Conservation (phyloP, 2,329 filamentous ascomycete genomes). For the Sporothrix schenckii region DNA sequence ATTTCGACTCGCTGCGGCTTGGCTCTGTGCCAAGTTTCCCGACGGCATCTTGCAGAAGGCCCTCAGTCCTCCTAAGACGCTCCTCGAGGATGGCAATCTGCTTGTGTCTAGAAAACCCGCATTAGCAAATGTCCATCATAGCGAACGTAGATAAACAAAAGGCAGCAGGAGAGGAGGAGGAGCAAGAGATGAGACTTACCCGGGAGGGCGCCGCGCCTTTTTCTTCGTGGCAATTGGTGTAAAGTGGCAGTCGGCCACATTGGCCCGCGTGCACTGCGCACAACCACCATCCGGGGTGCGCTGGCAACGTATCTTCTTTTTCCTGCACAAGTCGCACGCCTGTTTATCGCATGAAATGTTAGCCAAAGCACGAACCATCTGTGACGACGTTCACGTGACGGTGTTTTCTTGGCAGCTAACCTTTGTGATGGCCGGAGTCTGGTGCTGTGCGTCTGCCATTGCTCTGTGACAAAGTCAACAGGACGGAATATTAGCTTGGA, state of each 20-base stretch:
- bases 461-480: not conserved
- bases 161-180: not conserved
- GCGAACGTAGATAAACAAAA: not conserved
- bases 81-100: slow-evolving; percentile 13
- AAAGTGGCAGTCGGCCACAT: slow-evolving; percentile 10
- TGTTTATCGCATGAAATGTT: not conserved
- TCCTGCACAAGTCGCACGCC: slow-evolving; percentile 8
- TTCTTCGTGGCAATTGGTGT: slow-evolving; percentile 10
- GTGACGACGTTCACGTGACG: not conserved
- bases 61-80: slow-evolving; percentile 12
- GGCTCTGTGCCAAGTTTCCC: not conserved
- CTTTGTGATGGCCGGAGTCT: slow-evolving; percentile 12
- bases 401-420: not conserved
- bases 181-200: slow-evolving; percentile 1
- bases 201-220: slow-evolving; percentile 10
- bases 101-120: slow-evolving; percentile 12
- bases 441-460: slow-evolving; percentile 21
- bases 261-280: slow-evolving; percentile 7
- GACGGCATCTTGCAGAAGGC: slow-evolving; percentile 3
- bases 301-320: slow-evolving; percentile 20
- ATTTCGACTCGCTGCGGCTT: not conserved
- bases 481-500: not conserved
- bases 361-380: not conserved
- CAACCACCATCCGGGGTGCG: slow-evolving; percentile 8
- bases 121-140: not conserved